A percentile compares a stretch with the other conserved stretches of the same genome.
phyloP scores from a whole-genome alignment of 441 rosid species.

The Aquilaria agallochum region DNA sequence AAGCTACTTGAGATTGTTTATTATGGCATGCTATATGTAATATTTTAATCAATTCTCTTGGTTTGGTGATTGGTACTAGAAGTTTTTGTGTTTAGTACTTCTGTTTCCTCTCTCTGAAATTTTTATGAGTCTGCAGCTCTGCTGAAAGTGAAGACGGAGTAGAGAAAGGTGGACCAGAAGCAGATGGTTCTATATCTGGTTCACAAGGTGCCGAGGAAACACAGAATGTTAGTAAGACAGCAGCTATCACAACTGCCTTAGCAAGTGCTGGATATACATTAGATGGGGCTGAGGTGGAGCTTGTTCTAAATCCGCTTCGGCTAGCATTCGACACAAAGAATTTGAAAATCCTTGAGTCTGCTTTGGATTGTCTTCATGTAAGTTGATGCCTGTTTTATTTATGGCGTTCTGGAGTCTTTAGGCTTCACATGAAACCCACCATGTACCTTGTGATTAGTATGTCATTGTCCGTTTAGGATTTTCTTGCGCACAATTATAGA shows the following conservation, averaged over 20 bases:
- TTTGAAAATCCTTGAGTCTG: constrained; percentile 84
- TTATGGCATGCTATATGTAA: too few species aligned
- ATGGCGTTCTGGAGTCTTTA: neutral
- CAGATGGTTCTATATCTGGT: constrained; percentile 31
- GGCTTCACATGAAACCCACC: too few species aligned
- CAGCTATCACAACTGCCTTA: constrained; percentile 53
- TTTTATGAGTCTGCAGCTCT: constrained; percentile 33
- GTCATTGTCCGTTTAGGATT: too few species aligned
- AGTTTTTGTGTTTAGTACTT: constrained; percentile 7
- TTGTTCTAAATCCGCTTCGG: constrained; percentile 88
- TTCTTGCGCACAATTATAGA: too few species aligned
- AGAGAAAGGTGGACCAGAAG: constrained; percentile 40
- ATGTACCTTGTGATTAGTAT: too few species aligned
- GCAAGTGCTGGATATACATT: constrained; percentile 87
- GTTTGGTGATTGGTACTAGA: neutral
- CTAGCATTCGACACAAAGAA: constrained; percentile 95
- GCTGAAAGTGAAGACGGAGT: constrained; percentile 55
- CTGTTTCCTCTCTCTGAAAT: neutral
- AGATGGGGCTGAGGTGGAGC: constrained; percentile 81
- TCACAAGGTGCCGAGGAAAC: constrained; percentile 34
- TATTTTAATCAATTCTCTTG: neutral
- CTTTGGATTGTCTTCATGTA: constrained; percentile 99
- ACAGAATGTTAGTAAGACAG: constrained; percentile 38
- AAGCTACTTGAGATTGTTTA: neutral
- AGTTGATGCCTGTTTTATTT: constrained; percentile 17